phyloP scores from a whole-genome alignment of 305 asterid species.

The Fraxinus angustifolia region DNA sequence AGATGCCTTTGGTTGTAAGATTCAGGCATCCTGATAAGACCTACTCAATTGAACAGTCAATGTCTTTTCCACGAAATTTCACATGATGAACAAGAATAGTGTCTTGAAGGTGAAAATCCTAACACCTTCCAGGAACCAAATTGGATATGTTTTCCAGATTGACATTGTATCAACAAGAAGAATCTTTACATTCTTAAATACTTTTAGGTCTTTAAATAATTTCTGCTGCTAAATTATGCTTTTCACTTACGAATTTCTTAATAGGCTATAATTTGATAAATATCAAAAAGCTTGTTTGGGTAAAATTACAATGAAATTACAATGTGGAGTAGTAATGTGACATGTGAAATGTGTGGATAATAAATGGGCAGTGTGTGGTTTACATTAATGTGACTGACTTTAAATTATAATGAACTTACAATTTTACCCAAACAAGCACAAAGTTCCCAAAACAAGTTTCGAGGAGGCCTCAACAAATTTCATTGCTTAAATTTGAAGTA shows the following conservation, averaged over 20 bases:
- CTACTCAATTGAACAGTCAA: constrained; percentile 1
- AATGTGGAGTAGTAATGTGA: background rate
- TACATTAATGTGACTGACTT: background rate
- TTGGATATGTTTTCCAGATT: background rate
- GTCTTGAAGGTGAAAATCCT: background rate
- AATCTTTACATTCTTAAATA: background rate
- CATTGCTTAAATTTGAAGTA: background rate
- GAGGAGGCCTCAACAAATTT: background rate
- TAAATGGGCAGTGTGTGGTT: background rate
- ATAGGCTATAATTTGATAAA: background rate
- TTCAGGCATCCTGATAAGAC: background rate
- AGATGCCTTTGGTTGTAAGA: background rate
- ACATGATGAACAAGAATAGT: background rate
- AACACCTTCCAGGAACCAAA: background rate
- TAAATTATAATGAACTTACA: background rate
- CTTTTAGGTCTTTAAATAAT: background rate
- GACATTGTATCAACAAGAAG: constrained; percentile 5
- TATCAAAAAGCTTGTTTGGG: background rate
- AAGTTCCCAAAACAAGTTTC: background rate
- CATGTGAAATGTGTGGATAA: background rate
- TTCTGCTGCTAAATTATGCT: background rate
- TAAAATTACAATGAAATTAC: background rate
- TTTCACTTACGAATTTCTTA: background rate
- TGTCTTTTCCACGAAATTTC: background rate
- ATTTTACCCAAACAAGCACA: background rate